These are phyloP conservation scores for Elsinoe ampelina DNA, from an alignment of 2,329 filamentous ascomycete genomes.

Conservation along the genomic window DNA sequence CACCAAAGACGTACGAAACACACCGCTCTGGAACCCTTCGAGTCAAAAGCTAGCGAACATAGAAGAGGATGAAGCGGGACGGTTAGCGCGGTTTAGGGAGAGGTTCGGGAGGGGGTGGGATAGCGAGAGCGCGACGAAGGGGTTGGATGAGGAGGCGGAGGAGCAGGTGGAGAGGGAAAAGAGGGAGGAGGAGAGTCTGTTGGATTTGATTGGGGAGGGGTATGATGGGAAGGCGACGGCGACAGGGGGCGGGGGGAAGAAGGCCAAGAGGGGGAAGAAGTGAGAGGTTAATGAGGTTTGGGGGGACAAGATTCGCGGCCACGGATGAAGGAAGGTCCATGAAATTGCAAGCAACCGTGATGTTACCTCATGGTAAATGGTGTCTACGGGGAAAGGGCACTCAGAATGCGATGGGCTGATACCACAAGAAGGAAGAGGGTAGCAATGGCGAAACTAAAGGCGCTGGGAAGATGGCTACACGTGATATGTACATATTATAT, in stretches of 20 bases:
- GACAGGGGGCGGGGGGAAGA: slow-evolving; percentile 27
- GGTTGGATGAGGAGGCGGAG: slow-evolving; percentile 15
- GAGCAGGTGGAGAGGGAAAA: slow-evolving; percentile 1
- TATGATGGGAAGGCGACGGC: slow-evolving; percentile 37
- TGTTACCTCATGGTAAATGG: too few species aligned
- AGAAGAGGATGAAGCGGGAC: slow-evolving; percentile 90
- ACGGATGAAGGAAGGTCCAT: too few species aligned
- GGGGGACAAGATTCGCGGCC: too few species aligned
- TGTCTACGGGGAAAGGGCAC: too few species aligned
- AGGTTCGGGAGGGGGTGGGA: slow-evolving; percentile 83
- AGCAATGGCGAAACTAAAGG: too few species aligned
- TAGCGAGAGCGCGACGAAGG: slow-evolving; percentile 31
- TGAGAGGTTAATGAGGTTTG: neutral
- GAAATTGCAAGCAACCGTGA: too few species aligned
- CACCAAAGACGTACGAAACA: slow-evolving; percentile 81
- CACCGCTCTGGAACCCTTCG: slow-evolving; percentile 81
- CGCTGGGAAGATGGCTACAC: too few species aligned
- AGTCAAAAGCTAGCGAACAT: slow-evolving; percentile 73
- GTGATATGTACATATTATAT: slow-evolving; percentile 6
- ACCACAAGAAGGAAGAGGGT: too few species aligned
- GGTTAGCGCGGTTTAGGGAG: slow-evolving; percentile 73
- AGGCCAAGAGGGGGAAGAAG: slow-evolving; percentile 28
- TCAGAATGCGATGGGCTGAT: too few species aligned
- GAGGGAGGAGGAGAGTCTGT: slow-evolving; percentile 36
- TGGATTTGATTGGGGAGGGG: slow-evolving; percentile 45